These are phyloP conservation scores for Exophiala dermatitidis DNA, from an alignment of 2,329 filamentous ascomycete species.

Conservation along the genomic window DNA sequence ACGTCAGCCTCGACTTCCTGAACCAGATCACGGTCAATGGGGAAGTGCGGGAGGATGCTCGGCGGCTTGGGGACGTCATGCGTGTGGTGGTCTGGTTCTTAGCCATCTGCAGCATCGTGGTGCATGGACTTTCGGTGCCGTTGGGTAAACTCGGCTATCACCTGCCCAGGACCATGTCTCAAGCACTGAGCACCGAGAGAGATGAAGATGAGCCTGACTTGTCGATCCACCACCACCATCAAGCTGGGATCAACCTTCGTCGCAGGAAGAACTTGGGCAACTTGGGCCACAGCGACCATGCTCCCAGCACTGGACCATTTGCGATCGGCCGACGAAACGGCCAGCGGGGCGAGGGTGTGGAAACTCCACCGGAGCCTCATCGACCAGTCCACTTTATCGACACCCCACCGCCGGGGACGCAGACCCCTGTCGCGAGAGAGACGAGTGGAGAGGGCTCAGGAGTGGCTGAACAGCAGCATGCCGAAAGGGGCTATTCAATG, in stretches of 20 bases:
- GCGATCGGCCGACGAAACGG: constrained; percentile 5
- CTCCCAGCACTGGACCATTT: constrained; percentile 9
- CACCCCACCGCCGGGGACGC: constrained; percentile 2
- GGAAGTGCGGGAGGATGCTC: constrained; percentile 57
- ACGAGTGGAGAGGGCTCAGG: background rate
- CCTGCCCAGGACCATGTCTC: constrained; percentile 41
- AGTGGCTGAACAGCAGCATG: background rate
- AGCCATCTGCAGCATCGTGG: constrained; percentile 71
- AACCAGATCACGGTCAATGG: constrained; percentile 51
- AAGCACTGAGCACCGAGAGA: constrained; percentile 38
- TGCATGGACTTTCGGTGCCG: constrained; percentile 67
- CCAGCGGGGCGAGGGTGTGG: background rate
- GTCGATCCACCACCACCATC: background rate
- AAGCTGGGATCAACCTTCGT: constrained; percentile 6
- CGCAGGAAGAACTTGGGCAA: constrained; percentile 11
- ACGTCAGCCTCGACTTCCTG: constrained; percentile 71
- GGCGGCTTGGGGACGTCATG: constrained; percentile 57
- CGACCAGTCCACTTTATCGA: constrained; percentile 18
- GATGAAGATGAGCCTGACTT: constrained; percentile 11
- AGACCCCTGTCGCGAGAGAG: constrained; percentile 3
- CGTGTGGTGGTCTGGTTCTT: constrained; percentile 79
- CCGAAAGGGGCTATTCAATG: background rate
- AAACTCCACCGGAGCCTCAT: constrained; percentile 8
- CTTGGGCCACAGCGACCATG: background rate
- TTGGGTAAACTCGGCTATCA: constrained; percentile 47